These are phyloP conservation scores for Stephanodiscus triporus DNA, from an alignment of 108 stramenopile species.

Conservation along the genomic window DNA sequence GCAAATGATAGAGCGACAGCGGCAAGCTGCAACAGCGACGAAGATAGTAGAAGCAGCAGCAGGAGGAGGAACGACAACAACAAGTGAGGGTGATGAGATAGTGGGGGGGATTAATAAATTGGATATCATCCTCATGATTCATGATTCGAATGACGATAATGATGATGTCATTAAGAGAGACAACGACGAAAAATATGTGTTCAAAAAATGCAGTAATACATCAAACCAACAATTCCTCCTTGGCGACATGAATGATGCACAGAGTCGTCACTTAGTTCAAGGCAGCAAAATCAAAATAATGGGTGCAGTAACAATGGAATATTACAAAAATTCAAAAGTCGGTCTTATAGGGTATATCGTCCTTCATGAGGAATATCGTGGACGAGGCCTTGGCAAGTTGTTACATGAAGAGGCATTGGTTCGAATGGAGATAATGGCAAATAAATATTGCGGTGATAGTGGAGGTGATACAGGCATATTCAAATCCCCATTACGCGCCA, in stretches of 20 bases:
- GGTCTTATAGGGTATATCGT: slow-evolving; percentile 60
- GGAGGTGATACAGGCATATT: neutral
- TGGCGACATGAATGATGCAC: slow-evolving; percentile 4
- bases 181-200: neutral
- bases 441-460: slow-evolving; percentile 7
- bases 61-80: neutral
- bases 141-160: slow-evolving; percentile 14
- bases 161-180: neutral
- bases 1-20: slow-evolving; percentile 29
- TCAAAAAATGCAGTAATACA: neutral
- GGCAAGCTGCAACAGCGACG: slow-evolving; percentile 4
- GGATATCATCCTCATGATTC: slow-evolving; percentile 56
- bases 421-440: slow-evolving; percentile 40
- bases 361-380: slow-evolving; percentile 46
- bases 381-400: slow-evolving; percentile 35
- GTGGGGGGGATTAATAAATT: slow-evolving; percentile 30
- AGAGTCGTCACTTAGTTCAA: neutral
- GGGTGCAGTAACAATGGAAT: slow-evolving; percentile 58
- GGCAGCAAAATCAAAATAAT: slow-evolving; percentile 34
- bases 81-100: slow-evolving; percentile 16
- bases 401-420: slow-evolving; percentile 51
- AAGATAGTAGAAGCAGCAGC: slow-evolving; percentile 13
- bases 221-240: neutral
- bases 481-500: slow-evolving; percentile 32
- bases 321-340: slow-evolving; percentile 55